Percentiles rank a stretch among this genome's conserved stretches.
Conservation (phyloP, 1,284 basidiomycete genomes). For the Boletellus dicymbophilus region DNA sequence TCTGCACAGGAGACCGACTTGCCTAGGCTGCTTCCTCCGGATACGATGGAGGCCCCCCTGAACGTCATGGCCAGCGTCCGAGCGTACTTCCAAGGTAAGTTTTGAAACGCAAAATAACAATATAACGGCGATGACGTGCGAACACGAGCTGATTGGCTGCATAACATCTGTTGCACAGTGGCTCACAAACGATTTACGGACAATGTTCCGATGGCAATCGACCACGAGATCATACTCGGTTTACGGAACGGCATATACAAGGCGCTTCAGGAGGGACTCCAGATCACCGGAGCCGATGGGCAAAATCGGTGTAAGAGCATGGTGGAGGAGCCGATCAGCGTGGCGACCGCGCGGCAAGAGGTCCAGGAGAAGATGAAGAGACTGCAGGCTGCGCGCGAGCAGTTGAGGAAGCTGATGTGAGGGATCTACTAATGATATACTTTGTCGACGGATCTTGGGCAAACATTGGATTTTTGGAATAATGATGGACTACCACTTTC, state of each 20-base stretch:
- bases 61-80: slow-evolving; percentile 70
- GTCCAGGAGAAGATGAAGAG: slow-evolving; percentile 54
- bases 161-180: slow-evolving; percentile 47
- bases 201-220: slow-evolving; percentile 62
- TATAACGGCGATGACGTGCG: no score
- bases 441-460: no score
- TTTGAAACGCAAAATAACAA: background rate
- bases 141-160: background rate
- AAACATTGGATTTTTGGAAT: no score
- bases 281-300: slow-evolving; percentile 35
- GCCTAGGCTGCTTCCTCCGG: slow-evolving; percentile 52
- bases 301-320: slow-evolving; percentile 44
- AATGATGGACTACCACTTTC: no score
- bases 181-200: slow-evolving; percentile 71
- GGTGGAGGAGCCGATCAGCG: slow-evolving; percentile 52
- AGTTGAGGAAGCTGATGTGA: slow-evolving; percentile 37
- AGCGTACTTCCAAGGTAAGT: slow-evolving; percentile 70
- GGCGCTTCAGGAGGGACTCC: slow-evolving; percentile 45
- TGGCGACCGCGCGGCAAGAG: slow-evolving; percentile 51
- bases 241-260: slow-evolving; percentile 44
- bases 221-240: slow-evolving; percentile 56
- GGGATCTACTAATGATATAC: no score
- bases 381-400: slow-evolving; percentile 49
- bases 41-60: slow-evolving; percentile 56
- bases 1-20: slow-evolving; percentile 43